Percentiles rank a stretch among this genome's conserved stretches.
These are phyloP conservation scores for Cladosporium sp. DNA, from an alignment of 2,329 filamentous ascomycete species.

Conservation along the genomic window DNA sequence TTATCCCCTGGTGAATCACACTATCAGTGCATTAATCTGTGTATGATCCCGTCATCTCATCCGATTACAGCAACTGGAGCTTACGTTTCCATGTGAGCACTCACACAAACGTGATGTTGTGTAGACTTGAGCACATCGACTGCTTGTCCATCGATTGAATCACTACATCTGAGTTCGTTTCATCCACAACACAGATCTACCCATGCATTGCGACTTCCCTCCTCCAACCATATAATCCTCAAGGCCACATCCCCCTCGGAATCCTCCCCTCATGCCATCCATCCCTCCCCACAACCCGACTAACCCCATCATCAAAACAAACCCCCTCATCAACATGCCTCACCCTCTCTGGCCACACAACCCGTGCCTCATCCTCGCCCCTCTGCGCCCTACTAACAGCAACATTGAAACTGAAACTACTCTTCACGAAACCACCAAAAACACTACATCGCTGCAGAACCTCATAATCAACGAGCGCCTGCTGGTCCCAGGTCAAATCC, in stretches of 20 bases:
- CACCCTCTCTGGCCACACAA: slow-evolving; percentile 24
- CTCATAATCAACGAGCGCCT: slow-evolving; percentile 49
- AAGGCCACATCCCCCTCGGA: slow-evolving; percentile 28
- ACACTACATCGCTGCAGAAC: slow-evolving; percentile 43
- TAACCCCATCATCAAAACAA: slow-evolving; percentile 27
- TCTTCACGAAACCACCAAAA: slow-evolving; percentile 44
- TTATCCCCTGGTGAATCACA: too few species aligned
- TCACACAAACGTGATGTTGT: too few species aligned
- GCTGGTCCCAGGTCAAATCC: slow-evolving; percentile 46
- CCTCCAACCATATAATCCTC: too few species aligned
- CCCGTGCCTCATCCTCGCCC: slow-evolving; percentile 22
- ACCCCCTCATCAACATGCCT: slow-evolving; percentile 22
- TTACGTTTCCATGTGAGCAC: too few species aligned
- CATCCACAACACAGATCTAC: too few species aligned
- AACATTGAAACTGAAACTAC: slow-evolving; percentile 47
- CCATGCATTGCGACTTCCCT: too few species aligned
- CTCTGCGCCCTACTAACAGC: slow-evolving; percentile 39
- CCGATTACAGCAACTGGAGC: too few species aligned
- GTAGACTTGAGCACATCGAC: too few species aligned
- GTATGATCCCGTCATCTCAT: too few species aligned
- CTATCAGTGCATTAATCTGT: too few species aligned
- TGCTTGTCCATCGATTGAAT: too few species aligned
- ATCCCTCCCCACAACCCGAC: slow-evolving; percentile 26
- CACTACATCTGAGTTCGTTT: too few species aligned
- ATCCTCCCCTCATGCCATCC: slow-evolving; percentile 23